Percentiles rank a stretch among this genome's conserved stretches.
Conservation (phyloP, 1,139 yeast genomes). For the Blastobotrys apis region DNA sequence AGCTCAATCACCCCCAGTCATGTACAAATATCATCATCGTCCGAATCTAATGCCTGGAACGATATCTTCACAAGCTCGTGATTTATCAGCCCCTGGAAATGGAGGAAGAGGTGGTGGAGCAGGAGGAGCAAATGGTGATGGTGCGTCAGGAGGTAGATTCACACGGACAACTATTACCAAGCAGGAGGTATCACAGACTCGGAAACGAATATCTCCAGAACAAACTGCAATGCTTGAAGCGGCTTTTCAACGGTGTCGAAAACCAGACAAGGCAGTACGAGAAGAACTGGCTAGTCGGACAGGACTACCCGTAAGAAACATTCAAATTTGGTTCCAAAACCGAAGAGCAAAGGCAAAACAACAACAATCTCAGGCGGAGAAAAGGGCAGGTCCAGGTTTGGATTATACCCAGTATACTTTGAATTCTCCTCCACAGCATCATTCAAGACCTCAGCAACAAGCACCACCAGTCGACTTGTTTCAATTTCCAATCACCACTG, state of each 20-base stretch:
- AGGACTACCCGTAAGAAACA: slow-evolving; percentile 29
- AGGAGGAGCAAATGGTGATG: no score
- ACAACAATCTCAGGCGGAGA: neutral
- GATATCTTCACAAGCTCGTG: no score
- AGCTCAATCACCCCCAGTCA: no score
- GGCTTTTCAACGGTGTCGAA: slow-evolving; percentile 29
- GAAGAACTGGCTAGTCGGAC: slow-evolving; percentile 27
- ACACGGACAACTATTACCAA: no score
- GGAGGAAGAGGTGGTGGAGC: no score
- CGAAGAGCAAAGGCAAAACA: slow-evolving; percentile 31
- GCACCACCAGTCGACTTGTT: slow-evolving; percentile 11
- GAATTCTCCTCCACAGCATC: slow-evolving; percentile 16
- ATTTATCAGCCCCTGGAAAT: no score
- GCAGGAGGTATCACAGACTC: slow-evolving; percentile 19
- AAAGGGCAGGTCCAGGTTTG: neutral
- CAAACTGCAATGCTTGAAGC: slow-evolving; percentile 29
- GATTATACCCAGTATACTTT: slow-evolving; percentile 11
- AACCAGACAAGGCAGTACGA: slow-evolving; percentile 30
- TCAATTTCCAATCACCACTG: slow-evolving; percentile 10
- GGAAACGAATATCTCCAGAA: slow-evolving; percentile 30
- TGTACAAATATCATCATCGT: no score
- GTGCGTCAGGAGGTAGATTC: no score
- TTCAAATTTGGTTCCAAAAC: slow-evolving; percentile 34
- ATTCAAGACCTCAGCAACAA: slow-evolving; percentile 8
- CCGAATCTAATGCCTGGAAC: no score